Evolutionary conservation across 2,329 filamentous ascomycete genomes (phyloP).

Genomic region (Macrophomina pseudophaseolina): DNA sequence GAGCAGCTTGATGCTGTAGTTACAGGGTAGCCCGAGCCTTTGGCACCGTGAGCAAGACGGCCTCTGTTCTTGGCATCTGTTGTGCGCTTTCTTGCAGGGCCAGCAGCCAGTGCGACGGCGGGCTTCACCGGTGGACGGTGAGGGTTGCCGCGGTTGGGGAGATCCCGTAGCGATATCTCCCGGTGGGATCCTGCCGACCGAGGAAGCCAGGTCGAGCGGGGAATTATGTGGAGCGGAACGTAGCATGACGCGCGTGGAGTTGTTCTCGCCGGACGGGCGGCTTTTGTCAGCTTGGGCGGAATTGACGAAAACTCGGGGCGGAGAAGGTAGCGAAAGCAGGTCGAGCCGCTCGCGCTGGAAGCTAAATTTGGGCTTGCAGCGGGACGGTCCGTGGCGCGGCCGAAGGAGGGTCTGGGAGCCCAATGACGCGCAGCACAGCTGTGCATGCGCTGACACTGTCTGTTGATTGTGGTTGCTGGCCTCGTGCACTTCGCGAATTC

Average conservation of each 20-base stretch:
- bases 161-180: too few species aligned
- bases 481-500: background rate
- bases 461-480: background rate
- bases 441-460: background rate
- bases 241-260: too few species aligned
- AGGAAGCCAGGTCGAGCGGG: too few species aligned
- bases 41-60: slow-evolving; percentile 38
- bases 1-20: slow-evolving; percentile 34
- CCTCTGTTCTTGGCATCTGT: slow-evolving; percentile 40
- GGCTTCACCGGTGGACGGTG: background rate
- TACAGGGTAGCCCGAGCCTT: slow-evolving; percentile 34
- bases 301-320: background rate
- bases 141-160: background rate
- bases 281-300: too few species aligned
- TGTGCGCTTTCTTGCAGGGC: slow-evolving; percentile 36
- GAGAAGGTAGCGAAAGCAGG: background rate
- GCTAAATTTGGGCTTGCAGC: background rate
- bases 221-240: too few species aligned
- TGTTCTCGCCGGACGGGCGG: too few species aligned
- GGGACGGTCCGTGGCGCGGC: background rate
- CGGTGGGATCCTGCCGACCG: too few species aligned
- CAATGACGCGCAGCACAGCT: background rate
- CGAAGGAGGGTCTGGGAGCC: background rate
- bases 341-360: background rate
- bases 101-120: slow-evolving; percentile 28